phyloP scores from a whole-genome alignment of 208 protist genomes.

The Crithidia bombi region DNA sequence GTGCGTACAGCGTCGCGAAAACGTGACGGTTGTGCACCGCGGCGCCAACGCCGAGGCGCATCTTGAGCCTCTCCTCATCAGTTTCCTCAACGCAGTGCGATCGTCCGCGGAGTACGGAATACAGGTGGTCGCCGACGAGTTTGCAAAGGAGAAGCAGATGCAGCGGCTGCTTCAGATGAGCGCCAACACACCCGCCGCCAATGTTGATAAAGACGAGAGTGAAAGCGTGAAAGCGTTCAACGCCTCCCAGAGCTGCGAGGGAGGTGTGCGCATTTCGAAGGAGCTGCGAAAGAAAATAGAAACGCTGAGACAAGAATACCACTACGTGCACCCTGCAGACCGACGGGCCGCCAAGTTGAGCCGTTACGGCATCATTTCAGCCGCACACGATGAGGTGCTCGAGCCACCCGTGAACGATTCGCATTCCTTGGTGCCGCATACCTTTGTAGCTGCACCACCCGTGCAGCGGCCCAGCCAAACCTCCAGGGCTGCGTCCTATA shows the following conservation, averaged over 20 bases:
- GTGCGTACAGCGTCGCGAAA: conserved; percentile 73
- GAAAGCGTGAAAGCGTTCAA: conserved; percentile 25
- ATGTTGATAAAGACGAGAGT: conserved; percentile 26
- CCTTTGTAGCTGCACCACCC: conserved; percentile 51
- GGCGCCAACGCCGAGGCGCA: conserved; percentile 59
- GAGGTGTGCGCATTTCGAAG: conserved; percentile 50
- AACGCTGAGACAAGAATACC: conserved; percentile 48
- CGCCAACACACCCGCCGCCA: conserved; percentile 31
- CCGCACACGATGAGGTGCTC: conserved; percentile 68
- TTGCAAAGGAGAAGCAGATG: conserved; percentile 91
- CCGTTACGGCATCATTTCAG: conserved; percentile 74
- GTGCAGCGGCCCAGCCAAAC: conserved; percentile 21
- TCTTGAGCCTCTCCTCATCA: conserved; percentile 68
- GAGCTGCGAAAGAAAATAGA: conserved; percentile 52
- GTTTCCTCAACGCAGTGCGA: conserved; percentile 61
- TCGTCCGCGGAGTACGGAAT: conserved; percentile 83
- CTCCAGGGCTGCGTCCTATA: conserved; percentile 19
- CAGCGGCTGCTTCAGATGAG: conserved; percentile 87
- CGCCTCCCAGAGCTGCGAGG: conserved; percentile 8
- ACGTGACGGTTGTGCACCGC: conserved; percentile 85
- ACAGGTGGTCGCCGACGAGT: conserved; percentile 89
- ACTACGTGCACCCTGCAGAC: conserved; percentile 42
- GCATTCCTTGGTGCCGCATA: conserved; percentile 52
- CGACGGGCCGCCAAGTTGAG: conserved; percentile 31
- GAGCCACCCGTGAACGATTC: conserved; percentile 65